Conservation (phyloP, 306 rosid species). For the Ammopiptanthus mongolicus region DNA sequence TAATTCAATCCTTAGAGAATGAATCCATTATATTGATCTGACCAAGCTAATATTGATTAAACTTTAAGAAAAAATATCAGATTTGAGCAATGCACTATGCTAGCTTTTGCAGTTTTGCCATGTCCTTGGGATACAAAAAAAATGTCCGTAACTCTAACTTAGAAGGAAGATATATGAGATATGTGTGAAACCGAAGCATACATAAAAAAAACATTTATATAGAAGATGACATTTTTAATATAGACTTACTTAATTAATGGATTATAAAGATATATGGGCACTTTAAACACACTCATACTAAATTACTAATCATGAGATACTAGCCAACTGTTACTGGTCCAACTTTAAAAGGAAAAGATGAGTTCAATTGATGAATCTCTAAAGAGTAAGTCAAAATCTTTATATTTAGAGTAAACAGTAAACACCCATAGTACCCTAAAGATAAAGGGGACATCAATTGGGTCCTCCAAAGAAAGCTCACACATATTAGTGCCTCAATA, state of each 20-base stretch:
- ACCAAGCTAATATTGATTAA: not conserved
- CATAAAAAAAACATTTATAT: not conserved
- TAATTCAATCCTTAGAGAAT: not conserved
- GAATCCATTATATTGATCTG: conserved; percentile 10
- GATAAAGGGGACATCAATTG: not conserved
- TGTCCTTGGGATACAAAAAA: conserved; percentile 4
- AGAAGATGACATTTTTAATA: not conserved
- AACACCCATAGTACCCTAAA: not conserved
- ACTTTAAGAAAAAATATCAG: not conserved
- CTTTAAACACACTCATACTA: not conserved
- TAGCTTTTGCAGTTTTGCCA: not conserved
- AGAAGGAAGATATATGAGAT: not conserved
- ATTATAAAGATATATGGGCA: not conserved
- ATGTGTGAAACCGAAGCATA: not conserved
- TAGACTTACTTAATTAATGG: not conserved
- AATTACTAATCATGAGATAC: not conserved
- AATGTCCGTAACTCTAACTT: not conserved
- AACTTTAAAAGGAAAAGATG: not conserved
- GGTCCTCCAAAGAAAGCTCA: not conserved
- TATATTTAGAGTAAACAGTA: not conserved
- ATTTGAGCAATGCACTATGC: not conserved
- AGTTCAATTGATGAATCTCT: not conserved
- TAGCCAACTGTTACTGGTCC: not conserved
- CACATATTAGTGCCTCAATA: not conserved
- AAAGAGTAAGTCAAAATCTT: not conserved